Evolutionary conservation across 2,329 filamentous ascomycete genomes (phyloP).

Genomic region (Fusarium palustre): DNA sequence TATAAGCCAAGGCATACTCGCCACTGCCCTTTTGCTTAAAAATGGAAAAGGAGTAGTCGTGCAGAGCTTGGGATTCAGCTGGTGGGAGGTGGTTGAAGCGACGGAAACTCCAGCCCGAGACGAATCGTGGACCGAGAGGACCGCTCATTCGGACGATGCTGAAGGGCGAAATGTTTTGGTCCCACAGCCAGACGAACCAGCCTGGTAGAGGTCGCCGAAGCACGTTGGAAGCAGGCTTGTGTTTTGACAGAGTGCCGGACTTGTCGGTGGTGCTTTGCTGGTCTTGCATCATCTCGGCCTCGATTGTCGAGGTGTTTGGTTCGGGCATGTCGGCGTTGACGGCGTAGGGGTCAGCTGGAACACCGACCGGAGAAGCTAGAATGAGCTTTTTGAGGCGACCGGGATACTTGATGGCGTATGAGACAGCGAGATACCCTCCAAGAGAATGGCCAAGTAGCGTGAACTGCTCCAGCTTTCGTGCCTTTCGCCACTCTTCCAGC

Average conservation of each 20-base stretch:
- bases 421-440: slow-evolving; percentile 93
- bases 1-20: slow-evolving; percentile 92
- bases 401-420: slow-evolving; percentile 96
- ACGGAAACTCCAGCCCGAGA: slow-evolving; percentile 93
- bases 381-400: slow-evolving; percentile 96
- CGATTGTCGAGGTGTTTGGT: slow-evolving; percentile 76
- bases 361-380: slow-evolving; percentile 91
- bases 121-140: slow-evolving; percentile 88
- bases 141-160: slow-evolving; percentile 88
- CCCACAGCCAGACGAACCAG: slow-evolving; percentile 95
- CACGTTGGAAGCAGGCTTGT: slow-evolving; percentile 46
- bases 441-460: slow-evolving; percentile 93
- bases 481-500: slow-evolving; percentile 92
- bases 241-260: slow-evolving; percentile 54
- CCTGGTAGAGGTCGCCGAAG: slow-evolving; percentile 74
- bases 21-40: slow-evolving; percentile 93
- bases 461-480: slow-evolving; percentile 90
- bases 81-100: slow-evolving; percentile 89
- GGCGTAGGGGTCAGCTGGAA: slow-evolving; percentile 94
- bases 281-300: slow-evolving; percentile 83
- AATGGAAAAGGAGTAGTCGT: slow-evolving; percentile 93
- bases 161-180: slow-evolving; percentile 96
- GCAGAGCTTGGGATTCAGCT: slow-evolving; percentile 83
- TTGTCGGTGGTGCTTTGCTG: slow-evolving; percentile 63
- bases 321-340: slow-evolving; percentile 84